Base-by-base conservation (phyloP, 495 filamentous ascomycete genomes). In the Penicillium egyptiacum region DNA sequence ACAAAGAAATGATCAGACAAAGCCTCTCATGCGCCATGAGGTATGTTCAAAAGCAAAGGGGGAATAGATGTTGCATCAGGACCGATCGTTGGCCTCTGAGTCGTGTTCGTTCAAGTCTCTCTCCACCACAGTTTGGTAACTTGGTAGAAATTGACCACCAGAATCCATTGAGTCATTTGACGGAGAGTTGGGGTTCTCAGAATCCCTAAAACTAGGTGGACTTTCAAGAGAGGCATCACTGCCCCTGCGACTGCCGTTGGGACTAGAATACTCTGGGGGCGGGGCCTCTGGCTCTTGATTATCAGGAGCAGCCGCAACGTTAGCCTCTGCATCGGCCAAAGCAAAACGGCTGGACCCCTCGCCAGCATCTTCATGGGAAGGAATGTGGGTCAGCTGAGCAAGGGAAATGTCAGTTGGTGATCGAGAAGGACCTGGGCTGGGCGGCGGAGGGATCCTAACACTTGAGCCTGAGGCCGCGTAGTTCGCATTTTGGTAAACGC, bases 401-500 rank as follows among this genome's bases (percentile, higher is more conserved):
- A 98, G 84, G 5, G 92, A 96, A 56, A 98, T 98, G 66, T 98
- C 94, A 25, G 93, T 97, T n/a, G 94, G 92, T 60, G 88, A 92
- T 51, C 94, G 85, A 42, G 90, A 79, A 2, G 94, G 94, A 1
- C 95, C 94, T 4, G 94, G 95, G 63, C 91, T 96, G 28, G 86
- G 86, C 0, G 93, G 88, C 26, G 85, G 82, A 10, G 83, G 75
- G 46, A 88, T 76, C 53, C 88, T 78, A 53, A 85, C 80, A 57
- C 85, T 77, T n/a, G 76, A 75, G 19, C 70, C 76, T 22, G 69
- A 64, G 35, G 78, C 69, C 22, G 75, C 68, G 60, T 82, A 77
- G 22, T 75, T 71, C 23, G 74, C 63, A 22, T 70, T 66, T 23
- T 80, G 70, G 58, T 81, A 85, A 7, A 83, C 79, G 5, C 77